Conservation (phyloP, 257 asterid species). For the Nicotiana tomentosiformis region DNA sequence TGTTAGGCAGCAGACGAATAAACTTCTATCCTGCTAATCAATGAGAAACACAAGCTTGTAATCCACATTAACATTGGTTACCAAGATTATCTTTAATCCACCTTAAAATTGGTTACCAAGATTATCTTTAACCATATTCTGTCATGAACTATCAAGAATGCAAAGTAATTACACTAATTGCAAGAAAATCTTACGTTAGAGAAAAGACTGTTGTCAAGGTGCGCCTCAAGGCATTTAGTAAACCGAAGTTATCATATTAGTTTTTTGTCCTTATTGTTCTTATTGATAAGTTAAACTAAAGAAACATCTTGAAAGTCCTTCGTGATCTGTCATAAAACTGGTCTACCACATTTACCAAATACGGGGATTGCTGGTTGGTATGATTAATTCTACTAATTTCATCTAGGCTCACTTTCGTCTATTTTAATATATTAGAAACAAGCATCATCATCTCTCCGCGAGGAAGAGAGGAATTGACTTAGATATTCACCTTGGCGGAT, state of each 20-base stretch:
- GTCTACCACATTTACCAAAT: not conserved
- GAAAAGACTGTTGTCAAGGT: not conserved
- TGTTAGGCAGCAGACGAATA: not conserved
- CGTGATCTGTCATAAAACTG: not conserved
- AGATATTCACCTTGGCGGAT: slow-evolving; percentile 68
- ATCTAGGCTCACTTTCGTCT: not conserved
- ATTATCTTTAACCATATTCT: not conserved
- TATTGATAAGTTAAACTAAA: not conserved
- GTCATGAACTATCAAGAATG: not conserved
- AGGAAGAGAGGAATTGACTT: not conserved
- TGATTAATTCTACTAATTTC: not conserved
- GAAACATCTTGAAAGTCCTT: not conserved
- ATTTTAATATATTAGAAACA: not conserved
- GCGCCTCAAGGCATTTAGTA: not conserved
- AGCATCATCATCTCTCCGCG: not conserved
- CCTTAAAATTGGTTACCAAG: not conserved
- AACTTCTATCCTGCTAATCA: not conserved
- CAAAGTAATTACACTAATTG: not conserved
- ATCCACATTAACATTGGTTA: not conserved
- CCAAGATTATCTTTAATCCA: not conserved
- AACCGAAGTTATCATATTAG: not conserved
- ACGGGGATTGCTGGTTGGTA: not conserved
- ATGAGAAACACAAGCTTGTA: not conserved
- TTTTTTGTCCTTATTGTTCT: not conserved
- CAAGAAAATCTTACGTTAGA: not conserved